A percentile compares a stretch with the other conserved stretches of the same genome.
These are phyloP conservation scores for Volvox africanus DNA, from an alignment of 139 green algal genomes.

Conservation along the genomic window DNA sequence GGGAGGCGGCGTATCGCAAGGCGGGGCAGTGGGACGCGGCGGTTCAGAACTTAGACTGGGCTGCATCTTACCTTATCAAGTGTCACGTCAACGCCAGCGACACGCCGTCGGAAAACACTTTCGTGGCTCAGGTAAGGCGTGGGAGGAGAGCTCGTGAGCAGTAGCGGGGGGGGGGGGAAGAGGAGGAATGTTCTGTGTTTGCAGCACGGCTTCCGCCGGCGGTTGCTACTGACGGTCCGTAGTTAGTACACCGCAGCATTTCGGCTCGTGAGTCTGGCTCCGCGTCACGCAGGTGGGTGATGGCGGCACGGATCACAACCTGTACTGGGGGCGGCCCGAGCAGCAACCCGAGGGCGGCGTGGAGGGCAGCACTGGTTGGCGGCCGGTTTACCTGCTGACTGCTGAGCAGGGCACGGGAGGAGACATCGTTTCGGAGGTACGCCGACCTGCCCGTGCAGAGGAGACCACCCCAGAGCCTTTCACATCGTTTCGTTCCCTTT, in stretches of 20 bases:
- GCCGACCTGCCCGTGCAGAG: neutral
- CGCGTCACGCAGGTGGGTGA: conserved; percentile 17
- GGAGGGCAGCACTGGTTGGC: neutral
- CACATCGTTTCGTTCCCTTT: no score
- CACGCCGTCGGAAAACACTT: neutral
- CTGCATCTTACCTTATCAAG: conserved; percentile 11
- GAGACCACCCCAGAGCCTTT: no score
- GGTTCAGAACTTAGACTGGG: conserved; percentile 33
- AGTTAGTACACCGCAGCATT: neutral
- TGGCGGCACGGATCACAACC: conserved; percentile 18
- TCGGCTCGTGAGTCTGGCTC: neutral
- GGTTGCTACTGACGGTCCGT: no score
- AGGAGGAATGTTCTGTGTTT: neutral
- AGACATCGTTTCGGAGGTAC: conserved; percentile 25
- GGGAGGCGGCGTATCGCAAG: neutral
- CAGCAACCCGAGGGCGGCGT: conserved; percentile 26
- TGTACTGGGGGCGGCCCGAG: conserved; percentile 34
- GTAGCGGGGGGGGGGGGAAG: neutral
- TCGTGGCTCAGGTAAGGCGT: conserved; percentile 27
- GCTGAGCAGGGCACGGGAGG: neutral
- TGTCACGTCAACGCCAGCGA: conserved; percentile 32
- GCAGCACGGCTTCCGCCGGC: neutral
- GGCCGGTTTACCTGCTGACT: conserved; percentile 23
- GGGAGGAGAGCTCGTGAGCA: neutral
- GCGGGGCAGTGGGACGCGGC: conserved; percentile 23